Base-by-base conservation (phyloP, 1,284 basidiomycete species). In the Heterobasidion occidentale region DNA sequence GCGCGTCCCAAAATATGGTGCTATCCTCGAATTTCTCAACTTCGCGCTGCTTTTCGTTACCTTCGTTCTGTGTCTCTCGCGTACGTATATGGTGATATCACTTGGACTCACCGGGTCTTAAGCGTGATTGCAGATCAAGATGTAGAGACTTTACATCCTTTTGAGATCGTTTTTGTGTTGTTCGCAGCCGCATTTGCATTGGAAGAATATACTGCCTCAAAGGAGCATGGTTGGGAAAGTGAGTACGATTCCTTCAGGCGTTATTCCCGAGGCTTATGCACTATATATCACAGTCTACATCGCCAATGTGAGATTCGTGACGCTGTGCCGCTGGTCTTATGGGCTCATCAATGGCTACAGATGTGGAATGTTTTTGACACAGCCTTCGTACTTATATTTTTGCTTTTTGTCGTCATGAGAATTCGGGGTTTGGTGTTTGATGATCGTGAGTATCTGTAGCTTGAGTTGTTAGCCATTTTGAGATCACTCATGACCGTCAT, bases 321-420 rank as follows among this genome's bases (percentile, higher is more conserved):
- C 8, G n/a, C n/a, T 14, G 17, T 20, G 19, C 27, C 20, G 15
- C 33, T 56, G 36, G 5, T 11, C 15, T 4, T 5, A 36, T 27
- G 44, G 33, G n/a, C 46, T 19, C 3, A 47, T 34, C 36, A 54
- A 58, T 49, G 27, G 2, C 8, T 52, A 36, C 63, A 88, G 86
- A 83, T 91, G 68, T 94, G 92, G 92, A 94, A 93, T 66, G 85
- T 84, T 1, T 92, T 94, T 62, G 93, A 94, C 66, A 81, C 90
- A 6, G 74, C 82, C 0, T 94, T 92, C 69, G 78, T 92, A 52
- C 60, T 80, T 38, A 77, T 94, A 48, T 92, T 90, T 69, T 62
- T 90, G 20, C 73, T 77, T 3, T 95, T 92, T 68, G 68, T 90
- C 7, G 73, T 67, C 12, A 71, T 92, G 51, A 80, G 92, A 46